A percentile compares a stretch with the other conserved stretches of the same genome.
Evolutionary conservation across 305 asterid genomes (phyloP).

Genomic region (Petunia hybrid): DNA sequence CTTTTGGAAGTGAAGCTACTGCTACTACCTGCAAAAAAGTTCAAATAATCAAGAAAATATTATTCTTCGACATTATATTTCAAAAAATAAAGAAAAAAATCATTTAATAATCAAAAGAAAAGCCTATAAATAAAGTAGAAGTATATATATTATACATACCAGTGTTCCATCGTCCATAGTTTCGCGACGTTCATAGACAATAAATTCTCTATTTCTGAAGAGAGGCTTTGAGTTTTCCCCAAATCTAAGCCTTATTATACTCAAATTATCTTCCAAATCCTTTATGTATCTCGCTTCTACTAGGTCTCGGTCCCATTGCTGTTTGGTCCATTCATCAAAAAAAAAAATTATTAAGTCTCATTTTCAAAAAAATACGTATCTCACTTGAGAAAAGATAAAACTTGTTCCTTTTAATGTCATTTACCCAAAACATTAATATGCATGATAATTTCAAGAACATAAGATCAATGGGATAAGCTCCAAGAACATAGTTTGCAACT

Average conservation of each 20-base stretch:
- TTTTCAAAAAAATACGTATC: not conserved
- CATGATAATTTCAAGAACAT: not conserved
- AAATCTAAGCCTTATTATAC: constrained; percentile 74
- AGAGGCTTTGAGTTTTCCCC: constrained; percentile 85
- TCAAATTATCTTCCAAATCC: constrained; percentile 76
- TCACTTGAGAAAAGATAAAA: too few species aligned
- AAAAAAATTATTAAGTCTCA: not conserved
- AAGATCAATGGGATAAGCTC: not conserved
- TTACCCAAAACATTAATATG: not conserved
- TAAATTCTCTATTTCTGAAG: constrained; percentile 86
- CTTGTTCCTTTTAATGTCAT: not conserved
- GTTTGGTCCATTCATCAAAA: not conserved
- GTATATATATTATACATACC: constrained; percentile 43
- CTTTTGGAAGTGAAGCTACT: constrained; percentile 93
- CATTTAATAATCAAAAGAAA: not conserved
- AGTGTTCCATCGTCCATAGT: constrained; percentile 93
- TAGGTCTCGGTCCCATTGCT: constrained; percentile 91
- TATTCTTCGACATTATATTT: not conserved
- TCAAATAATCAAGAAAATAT: not conserved
- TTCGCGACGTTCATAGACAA: constrained; percentile 85
- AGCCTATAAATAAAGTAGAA: not conserved
- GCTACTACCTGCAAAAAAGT: constrained; percentile 89
- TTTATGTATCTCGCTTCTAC: constrained; percentile 82
- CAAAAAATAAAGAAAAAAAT: not conserved
- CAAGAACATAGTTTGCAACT: not conserved